These are phyloP conservation scores for Wickerhamomyces strasburgensis DNA, from an alignment of 805 yeast species.

Conservation along the genomic window DNA sequence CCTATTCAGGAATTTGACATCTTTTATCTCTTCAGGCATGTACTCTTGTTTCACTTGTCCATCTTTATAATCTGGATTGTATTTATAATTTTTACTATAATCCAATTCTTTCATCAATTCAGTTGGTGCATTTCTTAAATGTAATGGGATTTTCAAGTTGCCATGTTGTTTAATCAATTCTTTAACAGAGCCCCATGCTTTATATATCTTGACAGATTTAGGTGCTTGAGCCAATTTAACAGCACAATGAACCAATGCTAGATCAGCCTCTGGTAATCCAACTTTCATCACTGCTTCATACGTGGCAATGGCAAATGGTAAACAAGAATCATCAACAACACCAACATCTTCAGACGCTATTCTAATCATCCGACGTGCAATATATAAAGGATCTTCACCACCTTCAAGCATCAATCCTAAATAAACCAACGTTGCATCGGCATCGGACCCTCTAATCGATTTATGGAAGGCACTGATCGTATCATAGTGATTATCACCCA, in stretches of 20 bases:
- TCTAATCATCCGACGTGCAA: slow-evolving; percentile 86
- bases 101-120: slow-evolving; percentile 84
- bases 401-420: slow-evolving; percentile 84
- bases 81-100: slow-evolving; percentile 79
- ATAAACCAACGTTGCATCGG: slow-evolving; percentile 87
- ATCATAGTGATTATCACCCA: slow-evolving; percentile 92
- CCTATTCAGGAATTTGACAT: slow-evolving; percentile 46
- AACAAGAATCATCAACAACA: slow-evolving; percentile 69
- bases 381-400: slow-evolving; percentile 90
- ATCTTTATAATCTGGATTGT: slow-evolving; percentile 72
- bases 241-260: slow-evolving; percentile 86
- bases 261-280: slow-evolving; percentile 93
- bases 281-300: slow-evolving; percentile 84
- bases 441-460: slow-evolving; percentile 81
- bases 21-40: slow-evolving; percentile 59
- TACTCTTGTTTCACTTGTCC: slow-evolving; percentile 75
- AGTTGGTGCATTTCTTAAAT: slow-evolving; percentile 93
- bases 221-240: slow-evolving; percentile 82
- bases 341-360: slow-evolving; percentile 97
- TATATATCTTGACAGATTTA: slow-evolving; percentile 81
- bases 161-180: slow-evolving; percentile 47
- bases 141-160: slow-evolving; percentile 62
- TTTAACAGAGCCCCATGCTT: slow-evolving; percentile 72
- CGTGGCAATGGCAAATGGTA: slow-evolving; percentile 83
- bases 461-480: slow-evolving; percentile 95